A percentile compares a stretch with the other conserved stretches of the same genome.
These are phyloP conservation scores for Zarea fungicola DNA, from an alignment of 2,329 filamentous ascomycete genomes.

Conservation along the genomic window DNA sequence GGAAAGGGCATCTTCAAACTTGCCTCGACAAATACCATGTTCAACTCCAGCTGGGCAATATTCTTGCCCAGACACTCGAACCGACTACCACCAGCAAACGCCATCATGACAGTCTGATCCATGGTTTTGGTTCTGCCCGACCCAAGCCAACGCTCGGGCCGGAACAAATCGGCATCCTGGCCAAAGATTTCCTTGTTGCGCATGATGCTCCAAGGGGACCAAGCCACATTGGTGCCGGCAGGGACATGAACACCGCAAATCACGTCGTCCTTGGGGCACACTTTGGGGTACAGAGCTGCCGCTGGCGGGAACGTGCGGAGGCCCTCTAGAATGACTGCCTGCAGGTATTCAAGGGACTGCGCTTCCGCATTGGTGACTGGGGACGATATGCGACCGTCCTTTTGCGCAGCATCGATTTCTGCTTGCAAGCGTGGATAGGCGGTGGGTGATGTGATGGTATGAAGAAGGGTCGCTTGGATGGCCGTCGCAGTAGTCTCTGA, in stretches of 20 bases:
- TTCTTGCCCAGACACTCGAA: conserved; percentile 27
- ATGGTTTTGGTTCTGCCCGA: conserved; percentile 20
- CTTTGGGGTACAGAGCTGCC: conserved; percentile 19
- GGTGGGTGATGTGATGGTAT: conserved; percentile 40
- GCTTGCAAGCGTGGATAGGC: conserved; percentile 36
- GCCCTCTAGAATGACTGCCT: conserved; percentile 39
- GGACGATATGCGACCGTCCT: conserved; percentile 2
- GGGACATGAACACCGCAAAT: conserved; percentile 16
- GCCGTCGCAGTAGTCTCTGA: conserved; percentile 47
- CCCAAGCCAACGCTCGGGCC: conserved; percentile 22
- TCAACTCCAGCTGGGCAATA: conserved; percentile 26
- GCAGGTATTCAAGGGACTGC: conserved; percentile 27
- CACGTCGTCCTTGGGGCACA: conserved; percentile 12
- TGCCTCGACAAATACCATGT: conserved; percentile 30
- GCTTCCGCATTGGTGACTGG: conserved; percentile 22
- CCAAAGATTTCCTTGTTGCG: conserved; percentile 21
- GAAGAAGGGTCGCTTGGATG: conserved; percentile 42
- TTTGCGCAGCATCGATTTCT: conserved; percentile 33
- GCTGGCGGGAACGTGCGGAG: conserved; percentile 20
- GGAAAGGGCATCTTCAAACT: neutral
- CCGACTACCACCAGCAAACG: conserved; percentile 25
- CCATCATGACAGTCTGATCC: conserved; percentile 24
- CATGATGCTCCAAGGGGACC: conserved; percentile 22
- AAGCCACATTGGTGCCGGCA: conserved; percentile 18
- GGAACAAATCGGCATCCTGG: conserved; percentile 18